Percentiles rank a stretch among this genome's conserved stretches.
Evolutionary conservation across 192 early-diverging fungal species (phyloP).

Genomic region (Linnemannia hyalina): DNA sequence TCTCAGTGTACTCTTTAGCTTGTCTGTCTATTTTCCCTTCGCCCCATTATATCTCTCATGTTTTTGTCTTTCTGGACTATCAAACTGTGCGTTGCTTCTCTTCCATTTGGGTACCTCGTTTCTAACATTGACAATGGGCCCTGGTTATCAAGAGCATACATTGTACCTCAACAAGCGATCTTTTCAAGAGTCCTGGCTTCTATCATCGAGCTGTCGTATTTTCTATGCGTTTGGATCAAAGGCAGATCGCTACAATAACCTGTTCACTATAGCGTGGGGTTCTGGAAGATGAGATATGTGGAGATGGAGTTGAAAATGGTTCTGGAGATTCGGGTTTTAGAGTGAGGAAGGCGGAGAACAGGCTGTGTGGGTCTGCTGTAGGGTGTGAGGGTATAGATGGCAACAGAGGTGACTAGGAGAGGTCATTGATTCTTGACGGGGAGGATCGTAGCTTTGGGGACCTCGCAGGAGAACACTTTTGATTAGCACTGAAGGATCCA

Average conservation of each 20-base stretch:
- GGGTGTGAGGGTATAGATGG: neutral
- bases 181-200: constrained; percentile 28
- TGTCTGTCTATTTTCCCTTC: neutral
- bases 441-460: neutral
- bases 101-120: constrained; percentile 9
- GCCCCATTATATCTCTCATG: neutral
- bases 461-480: constrained; percentile 21
- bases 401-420: neutral
- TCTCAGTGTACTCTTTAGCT: neutral
- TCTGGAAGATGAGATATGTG: too few relatives aligned
- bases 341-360: neutral
- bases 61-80: neutral
- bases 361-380: neutral
- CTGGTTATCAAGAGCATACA: constrained; percentile 23
- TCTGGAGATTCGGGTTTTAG: neutral
- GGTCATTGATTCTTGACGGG: neutral
- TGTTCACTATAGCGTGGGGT: neutral
- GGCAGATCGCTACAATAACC: constrained; percentile 38
- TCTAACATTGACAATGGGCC: constrained; percentile 21
- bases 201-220: constrained; percentile 19
- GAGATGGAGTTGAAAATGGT: neutral
- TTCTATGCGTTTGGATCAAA: constrained; percentile 28
- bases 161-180: constrained; percentile 15
- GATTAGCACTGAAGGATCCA: constrained; percentile 24
- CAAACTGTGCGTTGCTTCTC: constrained; percentile 15